Conservation (phyloP, 345 rosid species). For the Citrus cavaleriei region DNA sequence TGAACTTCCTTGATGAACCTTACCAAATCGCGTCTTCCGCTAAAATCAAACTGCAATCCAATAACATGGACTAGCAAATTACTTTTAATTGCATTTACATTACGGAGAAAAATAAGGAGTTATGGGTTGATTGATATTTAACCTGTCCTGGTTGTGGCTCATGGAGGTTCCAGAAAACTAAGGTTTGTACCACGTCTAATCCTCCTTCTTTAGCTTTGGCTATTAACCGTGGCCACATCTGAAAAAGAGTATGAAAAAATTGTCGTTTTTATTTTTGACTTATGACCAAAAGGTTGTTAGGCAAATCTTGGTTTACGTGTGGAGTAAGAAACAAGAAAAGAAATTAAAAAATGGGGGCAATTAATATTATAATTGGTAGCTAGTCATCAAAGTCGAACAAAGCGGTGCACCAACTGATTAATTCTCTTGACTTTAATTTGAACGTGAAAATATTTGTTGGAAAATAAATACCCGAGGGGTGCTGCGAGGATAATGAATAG, state of each 20-base stretch:
- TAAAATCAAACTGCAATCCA: constrained; percentile 63
- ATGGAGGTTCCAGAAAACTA: constrained; percentile 63
- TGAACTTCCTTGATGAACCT: constrained; percentile 63
- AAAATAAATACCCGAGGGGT: constrained; percentile 32
- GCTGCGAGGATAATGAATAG: constrained; percentile 46
- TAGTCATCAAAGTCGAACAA: not conserved
- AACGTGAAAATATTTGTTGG: not conserved
- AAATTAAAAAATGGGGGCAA: too few species aligned
- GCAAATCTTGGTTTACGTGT: not conserved
- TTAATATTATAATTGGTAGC: not conserved
- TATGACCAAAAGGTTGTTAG: not conserved
- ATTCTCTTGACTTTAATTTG: not conserved
- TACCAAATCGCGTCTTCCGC: constrained; percentile 60
- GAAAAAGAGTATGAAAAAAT: not conserved
- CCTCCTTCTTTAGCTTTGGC: constrained; percentile 62
- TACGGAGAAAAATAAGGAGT: not conserved
- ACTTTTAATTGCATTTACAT: not conserved
- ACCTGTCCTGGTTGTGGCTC: constrained; percentile 60
- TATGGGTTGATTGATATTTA: not conserved
- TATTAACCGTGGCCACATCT: constrained; percentile 71
- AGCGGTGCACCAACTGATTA: not conserved
- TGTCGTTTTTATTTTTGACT: not conserved
- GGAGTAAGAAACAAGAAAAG: not conserved
- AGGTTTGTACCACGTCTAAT: constrained; percentile 54
- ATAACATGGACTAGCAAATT: not conserved